Conservation (phyloP, 2,329 filamentous ascomycete genomes). For the Volutella citrinella region DNA sequence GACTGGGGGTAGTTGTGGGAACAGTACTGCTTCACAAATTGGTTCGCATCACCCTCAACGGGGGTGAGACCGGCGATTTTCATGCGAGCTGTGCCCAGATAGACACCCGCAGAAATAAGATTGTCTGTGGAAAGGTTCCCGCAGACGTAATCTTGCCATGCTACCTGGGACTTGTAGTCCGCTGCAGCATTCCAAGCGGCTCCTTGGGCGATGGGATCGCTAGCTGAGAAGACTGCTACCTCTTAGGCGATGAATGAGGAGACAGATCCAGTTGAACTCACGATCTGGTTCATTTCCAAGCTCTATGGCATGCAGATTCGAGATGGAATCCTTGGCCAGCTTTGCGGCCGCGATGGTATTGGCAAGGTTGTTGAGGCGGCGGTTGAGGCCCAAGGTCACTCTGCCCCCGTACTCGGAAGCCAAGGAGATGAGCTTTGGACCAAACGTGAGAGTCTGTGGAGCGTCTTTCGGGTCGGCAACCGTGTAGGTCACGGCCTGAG, state of each 20-base stretch:
- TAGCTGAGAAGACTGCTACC: slow-evolving; percentile 7
- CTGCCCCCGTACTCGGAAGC: slow-evolving; percentile 46
- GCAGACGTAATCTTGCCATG: slow-evolving; percentile 31
- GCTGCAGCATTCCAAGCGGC: slow-evolving; percentile 27
- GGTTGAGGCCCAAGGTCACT: slow-evolving; percentile 52
- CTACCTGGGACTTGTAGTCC: slow-evolving; percentile 29
- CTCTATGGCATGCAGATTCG: slow-evolving; percentile 52
- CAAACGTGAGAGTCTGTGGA: slow-evolving; percentile 48
- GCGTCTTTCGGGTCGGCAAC: slow-evolving; percentile 47
- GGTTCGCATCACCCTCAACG: slow-evolving; percentile 33
- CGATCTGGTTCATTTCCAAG: slow-evolving; percentile 58
- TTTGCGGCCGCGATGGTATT: slow-evolving; percentile 53
- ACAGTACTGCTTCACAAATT: slow-evolving; percentile 39
- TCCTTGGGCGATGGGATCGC: slow-evolving; percentile 22
- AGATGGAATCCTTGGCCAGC: slow-evolving; percentile 40
- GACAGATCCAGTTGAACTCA: slow-evolving; percentile 24
- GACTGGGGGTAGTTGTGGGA: slow-evolving; percentile 45
- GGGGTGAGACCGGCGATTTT: slow-evolving; percentile 34
- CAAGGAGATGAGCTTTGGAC: slow-evolving; percentile 48
- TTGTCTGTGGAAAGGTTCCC: slow-evolving; percentile 23
- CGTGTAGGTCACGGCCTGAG: slow-evolving; percentile 47
- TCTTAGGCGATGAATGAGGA: neutral
- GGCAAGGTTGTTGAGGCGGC: slow-evolving; percentile 48
- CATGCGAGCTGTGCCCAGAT: slow-evolving; percentile 31
- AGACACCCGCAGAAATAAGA: slow-evolving; percentile 33